phyloP scores from a whole-genome alignment of 2,329 filamentous ascomycete species.

The Mycosphaerella sp. region DNA sequence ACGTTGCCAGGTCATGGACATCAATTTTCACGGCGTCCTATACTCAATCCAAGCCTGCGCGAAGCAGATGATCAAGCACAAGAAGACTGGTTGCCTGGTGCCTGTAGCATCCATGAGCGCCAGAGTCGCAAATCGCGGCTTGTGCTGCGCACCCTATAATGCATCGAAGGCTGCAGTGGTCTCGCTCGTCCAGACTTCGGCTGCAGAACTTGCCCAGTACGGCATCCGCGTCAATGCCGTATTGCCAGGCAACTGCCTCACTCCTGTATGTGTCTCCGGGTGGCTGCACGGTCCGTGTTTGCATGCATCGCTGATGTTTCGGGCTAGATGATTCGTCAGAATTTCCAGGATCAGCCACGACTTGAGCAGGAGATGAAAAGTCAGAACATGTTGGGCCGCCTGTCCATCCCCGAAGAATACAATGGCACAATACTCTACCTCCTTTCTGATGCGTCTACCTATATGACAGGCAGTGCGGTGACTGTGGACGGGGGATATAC shows the following conservation, averaged over 20 bases:
- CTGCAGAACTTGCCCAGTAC: conserved; percentile 32
- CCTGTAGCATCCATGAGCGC: conserved; percentile 49
- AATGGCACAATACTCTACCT: conserved; percentile 29
- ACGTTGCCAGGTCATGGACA: conserved; percentile 27
- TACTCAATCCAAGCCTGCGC: conserved; percentile 43
- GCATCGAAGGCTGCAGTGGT: conserved; percentile 35
- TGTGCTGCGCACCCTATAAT: conserved; percentile 24
- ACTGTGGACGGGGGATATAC: conserved; percentile 26
- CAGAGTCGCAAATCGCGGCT: conserved; percentile 26
- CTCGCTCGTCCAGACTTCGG: conserved; percentile 17
- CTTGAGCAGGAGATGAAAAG: conserved; percentile 29
- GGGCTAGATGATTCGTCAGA: conserved; percentile 30
- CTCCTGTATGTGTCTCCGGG: conserved; percentile 19
- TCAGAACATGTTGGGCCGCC: conserved; percentile 32
- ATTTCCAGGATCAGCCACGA: conserved; percentile 29
- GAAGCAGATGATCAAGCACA: conserved; percentile 44
- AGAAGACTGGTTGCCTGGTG: conserved; percentile 46
- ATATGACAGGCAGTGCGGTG: conserved; percentile 27
- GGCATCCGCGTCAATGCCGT: conserved; percentile 33
- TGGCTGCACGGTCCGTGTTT: not conserved
- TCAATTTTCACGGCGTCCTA: conserved; percentile 48
- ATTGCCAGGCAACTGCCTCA: conserved; percentile 33
- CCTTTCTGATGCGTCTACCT: conserved; percentile 26
- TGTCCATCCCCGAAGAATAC: conserved; percentile 29
- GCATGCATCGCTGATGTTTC: not conserved